Percentiles rank a stretch among this genome's conserved stretches.
These are phyloP conservation scores for Lyophyllum decastes DNA, from an alignment of 768 basidiomycete genomes.

Conservation along the genomic window DNA sequence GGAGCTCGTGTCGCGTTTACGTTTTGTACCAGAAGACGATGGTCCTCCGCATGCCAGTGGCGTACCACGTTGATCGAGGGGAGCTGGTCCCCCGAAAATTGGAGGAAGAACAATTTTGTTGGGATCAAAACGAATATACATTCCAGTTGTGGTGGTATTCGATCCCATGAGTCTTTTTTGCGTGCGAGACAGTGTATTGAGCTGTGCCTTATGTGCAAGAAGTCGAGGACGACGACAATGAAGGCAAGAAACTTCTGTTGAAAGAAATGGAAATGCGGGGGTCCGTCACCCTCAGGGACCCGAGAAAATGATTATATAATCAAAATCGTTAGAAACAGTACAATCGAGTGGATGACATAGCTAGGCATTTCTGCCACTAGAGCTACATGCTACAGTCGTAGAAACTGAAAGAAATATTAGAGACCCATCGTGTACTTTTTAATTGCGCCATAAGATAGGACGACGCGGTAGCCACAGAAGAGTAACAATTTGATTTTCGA, in stretches of 20 bases:
- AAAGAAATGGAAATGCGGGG: background rate
- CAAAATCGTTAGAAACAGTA: background rate
- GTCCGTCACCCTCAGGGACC: background rate
- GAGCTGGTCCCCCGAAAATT: constrained; percentile 18
- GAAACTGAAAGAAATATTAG: too few relatives aligned
- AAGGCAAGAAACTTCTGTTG: background rate
- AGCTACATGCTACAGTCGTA: too few relatives aligned
- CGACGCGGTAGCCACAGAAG: too few relatives aligned
- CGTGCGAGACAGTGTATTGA: background rate
- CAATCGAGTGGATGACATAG: background rate
- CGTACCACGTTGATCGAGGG: constrained; percentile 8
- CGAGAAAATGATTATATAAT: background rate
- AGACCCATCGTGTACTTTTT: too few relatives aligned
- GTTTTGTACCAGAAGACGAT: constrained; percentile 3
- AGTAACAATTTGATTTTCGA: background rate
- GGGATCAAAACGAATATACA: constrained; percentile 20
- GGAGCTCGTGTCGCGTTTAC: constrained; percentile 5
- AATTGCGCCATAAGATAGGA: too few relatives aligned
- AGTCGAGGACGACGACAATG: background rate
- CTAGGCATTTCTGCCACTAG: background rate
- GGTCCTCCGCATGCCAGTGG: constrained; percentile 3
- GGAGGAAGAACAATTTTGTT: constrained; percentile 17
- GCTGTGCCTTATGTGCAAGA: background rate
- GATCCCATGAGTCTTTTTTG: background rate
- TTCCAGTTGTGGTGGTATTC: background rate